Evolutionary conservation across 106 monocot genomes (phyloP), one percentile per base, ranked within the genome.

Genomic region (Dendrobium nobile): DNA sequence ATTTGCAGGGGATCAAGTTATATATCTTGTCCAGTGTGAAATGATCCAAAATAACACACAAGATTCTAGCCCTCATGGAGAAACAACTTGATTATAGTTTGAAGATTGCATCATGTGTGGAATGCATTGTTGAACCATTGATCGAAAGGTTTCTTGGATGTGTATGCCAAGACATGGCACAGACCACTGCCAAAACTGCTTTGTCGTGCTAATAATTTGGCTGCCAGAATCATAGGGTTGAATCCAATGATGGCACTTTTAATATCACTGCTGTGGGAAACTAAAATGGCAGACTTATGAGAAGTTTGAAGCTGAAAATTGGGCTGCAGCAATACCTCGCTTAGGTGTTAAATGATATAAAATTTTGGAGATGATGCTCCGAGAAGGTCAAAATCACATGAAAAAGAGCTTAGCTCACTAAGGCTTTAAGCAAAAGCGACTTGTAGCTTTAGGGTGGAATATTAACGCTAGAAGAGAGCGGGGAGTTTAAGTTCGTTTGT

Each of bases 391-490:
- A 64, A 48, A n/a, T 27, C 15, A 87, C 4, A 11, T 43, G 54
- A 76, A 6, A 77, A 59, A 17, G 22, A 59, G 41, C 1, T 41
- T 7, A 15, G 1, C n/a, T 20, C 27, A 10, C n/a, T 74, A 58
- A 73, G 47, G 75, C 28, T 47, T 6, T 72, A 82, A 82, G 79
- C 47, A 33, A 86, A 72, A 83, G 75, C 92, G 89, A 80, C 85
- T 92, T 81, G 33, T 77, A 16, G 79, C 82, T 80, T n/a, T 88
- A 48, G 88, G 91, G 2, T 91, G 91, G 91, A 87, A 56, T 28
- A 77, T 87, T 26, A 78, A 86, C 77, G 16, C 11, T 17, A 72
- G 9, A 76, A 78, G 44, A 77, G 41, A 73, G 11, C 0, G 28
- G 31, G 5, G 45, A 5, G 27, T 10, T 11, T 33, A 54, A 91